phyloP scores from a whole-genome alignment of 2,329 filamentous ascomycete species.

The Fusarium humuli region DNA sequence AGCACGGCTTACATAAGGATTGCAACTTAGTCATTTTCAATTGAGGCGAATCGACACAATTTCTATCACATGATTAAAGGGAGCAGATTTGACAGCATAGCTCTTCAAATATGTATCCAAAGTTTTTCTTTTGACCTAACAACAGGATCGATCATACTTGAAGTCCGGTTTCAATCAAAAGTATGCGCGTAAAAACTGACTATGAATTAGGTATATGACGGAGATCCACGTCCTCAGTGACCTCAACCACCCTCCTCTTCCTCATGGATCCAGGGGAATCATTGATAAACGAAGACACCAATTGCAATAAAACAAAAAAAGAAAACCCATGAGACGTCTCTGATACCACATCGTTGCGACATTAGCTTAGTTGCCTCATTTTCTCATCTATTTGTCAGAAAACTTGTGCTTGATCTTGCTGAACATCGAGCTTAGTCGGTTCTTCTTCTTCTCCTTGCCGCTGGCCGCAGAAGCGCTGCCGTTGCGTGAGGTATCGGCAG shows the following conservation, averaged over 20 bases:
- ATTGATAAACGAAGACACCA: conserved; percentile 55
- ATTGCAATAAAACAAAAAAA: conserved; percentile 49
- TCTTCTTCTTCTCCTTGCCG: conserved; percentile 74
- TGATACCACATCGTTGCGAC: conserved; percentile 42
- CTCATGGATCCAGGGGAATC: conserved; percentile 54
- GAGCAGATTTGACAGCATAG: neutral
- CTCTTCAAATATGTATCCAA: conserved; percentile 20
- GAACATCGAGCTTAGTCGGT: conserved; percentile 72
- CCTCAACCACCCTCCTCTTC: conserved; percentile 49
- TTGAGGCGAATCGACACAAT: neutral
- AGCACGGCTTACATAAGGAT: conserved; percentile 8
- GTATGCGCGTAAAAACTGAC: conserved; percentile 43
- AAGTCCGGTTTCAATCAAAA: conserved; percentile 45
- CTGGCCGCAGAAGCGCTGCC: conserved; percentile 35
- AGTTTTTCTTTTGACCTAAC: conserved; percentile 27
- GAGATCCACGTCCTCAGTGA: conserved; percentile 48
- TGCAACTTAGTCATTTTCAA: conserved; percentile 35
- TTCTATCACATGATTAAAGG: conserved; percentile 19
- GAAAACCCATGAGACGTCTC: conserved; percentile 39
- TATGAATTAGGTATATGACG: conserved; percentile 53
- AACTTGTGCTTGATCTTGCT: conserved; percentile 65
- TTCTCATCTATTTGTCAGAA: conserved; percentile 48
- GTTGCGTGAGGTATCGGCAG: conserved; percentile 33
- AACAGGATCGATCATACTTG: conserved; percentile 40
- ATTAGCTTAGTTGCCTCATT: conserved; percentile 41